Conservation (phyloP, 2,329 filamentous ascomycete genomes). For the Monosporascus sp. region DNA sequence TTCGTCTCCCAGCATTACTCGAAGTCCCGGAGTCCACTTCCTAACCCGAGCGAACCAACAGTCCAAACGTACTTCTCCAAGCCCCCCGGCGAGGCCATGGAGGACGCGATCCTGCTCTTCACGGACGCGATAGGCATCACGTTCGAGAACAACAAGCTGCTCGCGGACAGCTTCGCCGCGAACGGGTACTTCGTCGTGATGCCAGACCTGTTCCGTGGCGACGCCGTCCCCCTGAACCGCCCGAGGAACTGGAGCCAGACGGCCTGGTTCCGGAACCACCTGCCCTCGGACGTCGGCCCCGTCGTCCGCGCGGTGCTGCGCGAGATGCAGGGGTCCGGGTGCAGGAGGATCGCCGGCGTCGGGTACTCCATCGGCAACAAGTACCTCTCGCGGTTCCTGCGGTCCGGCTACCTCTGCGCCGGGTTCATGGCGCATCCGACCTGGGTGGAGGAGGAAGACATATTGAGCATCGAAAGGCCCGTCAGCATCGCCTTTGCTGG, state of each 20-base stretch:
- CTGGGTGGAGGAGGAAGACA: constrained; percentile 39
- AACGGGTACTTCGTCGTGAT: constrained; percentile 57
- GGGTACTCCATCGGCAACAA: constrained; percentile 41
- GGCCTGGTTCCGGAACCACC: constrained; percentile 29
- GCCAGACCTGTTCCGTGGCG: constrained; percentile 56
- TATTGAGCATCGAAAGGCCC: constrained; percentile 37
- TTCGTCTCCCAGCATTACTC: not conserved
- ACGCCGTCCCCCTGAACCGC: constrained; percentile 39
- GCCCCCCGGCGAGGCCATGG: constrained; percentile 39
- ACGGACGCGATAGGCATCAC: constrained; percentile 54
- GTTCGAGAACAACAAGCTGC: constrained; percentile 33
- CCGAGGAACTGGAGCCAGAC: constrained; percentile 30
- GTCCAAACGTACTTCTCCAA: constrained; percentile 1
- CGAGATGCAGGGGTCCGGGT: constrained; percentile 23
- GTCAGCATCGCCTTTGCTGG: constrained; percentile 43
- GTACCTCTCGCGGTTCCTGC: constrained; percentile 35
- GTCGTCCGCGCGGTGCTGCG: constrained; percentile 29
- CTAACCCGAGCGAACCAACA: not conserved
- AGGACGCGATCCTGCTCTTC: constrained; percentile 50
- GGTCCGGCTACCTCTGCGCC: constrained; percentile 36
- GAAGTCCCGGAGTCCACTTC: not conserved
- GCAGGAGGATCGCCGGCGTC: constrained; percentile 31
- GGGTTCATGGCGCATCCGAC: constrained; percentile 44
- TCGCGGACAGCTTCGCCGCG: constrained; percentile 58
- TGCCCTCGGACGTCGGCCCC: constrained; percentile 23